Percentiles rank a stretch among this genome's conserved stretches.
phyloP scores from a whole-genome alignment of 164 flowering plant genomes.

The Stephania japonica region DNA sequence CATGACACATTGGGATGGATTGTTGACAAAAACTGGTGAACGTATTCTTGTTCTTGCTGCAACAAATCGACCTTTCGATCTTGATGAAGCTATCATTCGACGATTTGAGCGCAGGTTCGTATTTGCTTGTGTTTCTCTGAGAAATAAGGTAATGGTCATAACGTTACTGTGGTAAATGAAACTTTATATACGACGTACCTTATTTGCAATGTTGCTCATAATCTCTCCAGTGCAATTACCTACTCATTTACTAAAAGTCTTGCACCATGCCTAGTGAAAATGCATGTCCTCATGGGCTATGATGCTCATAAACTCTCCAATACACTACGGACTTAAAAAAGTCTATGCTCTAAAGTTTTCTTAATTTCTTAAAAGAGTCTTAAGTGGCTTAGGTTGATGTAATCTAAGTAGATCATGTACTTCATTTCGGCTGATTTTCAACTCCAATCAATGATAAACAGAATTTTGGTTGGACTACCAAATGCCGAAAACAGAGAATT shows the following conservation, averaged over 20 bases:
- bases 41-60: constrained; percentile 92
- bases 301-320: not conserved
- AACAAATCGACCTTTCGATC: constrained; percentile 95
- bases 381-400: not conserved
- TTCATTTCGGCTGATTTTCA: not conserved
- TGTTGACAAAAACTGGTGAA: constrained; percentile 71
- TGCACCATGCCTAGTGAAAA: not conserved
- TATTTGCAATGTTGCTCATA: not conserved
- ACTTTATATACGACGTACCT: not conserved
- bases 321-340: not conserved
- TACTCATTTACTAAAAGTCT: too few species aligned
- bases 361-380: not conserved
- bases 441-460: constrained; percentile 21
- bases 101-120: constrained; percentile 89
- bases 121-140: not conserved
- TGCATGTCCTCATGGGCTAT: not conserved
- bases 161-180: not conserved
- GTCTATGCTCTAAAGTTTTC: not conserved
- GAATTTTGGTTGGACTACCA: constrained; percentile 92
- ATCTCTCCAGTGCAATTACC: not conserved
- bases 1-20: constrained; percentile 98
- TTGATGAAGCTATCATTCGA: constrained; percentile 95
- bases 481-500: constrained; percentile 60
- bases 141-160: not conserved
- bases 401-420: not conserved